phyloP scores from a whole-genome alignment of 306 rosid species.

The Luffa aegyptiaca region DNA sequence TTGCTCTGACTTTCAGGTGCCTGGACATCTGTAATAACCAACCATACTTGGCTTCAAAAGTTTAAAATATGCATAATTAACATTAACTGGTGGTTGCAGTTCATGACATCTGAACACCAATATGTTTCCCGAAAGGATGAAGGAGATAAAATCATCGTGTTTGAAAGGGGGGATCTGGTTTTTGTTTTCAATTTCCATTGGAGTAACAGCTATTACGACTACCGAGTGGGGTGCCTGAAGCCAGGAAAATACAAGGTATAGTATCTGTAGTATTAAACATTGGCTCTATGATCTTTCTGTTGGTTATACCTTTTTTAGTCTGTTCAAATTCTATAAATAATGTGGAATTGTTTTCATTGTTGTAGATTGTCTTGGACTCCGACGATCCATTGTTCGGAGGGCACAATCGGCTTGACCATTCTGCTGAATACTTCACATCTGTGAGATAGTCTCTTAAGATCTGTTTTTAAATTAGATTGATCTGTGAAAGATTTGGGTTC shows the following conservation, averaged over 20 bases:
- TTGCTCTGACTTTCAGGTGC: not conserved
- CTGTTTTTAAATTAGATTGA: not conserved
- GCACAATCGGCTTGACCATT: conserved; percentile 49
- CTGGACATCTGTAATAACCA: not conserved
- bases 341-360: not conserved
- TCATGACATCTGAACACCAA: conserved; percentile 86
- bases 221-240: conserved; percentile 71
- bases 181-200: conserved; percentile 97
- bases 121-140: conserved; percentile 76
- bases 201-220: conserved; percentile 73
- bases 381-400: conserved; percentile 70
- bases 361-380: conserved; percentile 76
- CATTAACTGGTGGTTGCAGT: conserved; percentile 44
- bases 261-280: conserved; percentile 1
- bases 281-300: not conserved
- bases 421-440: conserved; percentile 53
- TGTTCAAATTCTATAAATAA: not conserved
- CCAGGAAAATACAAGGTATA: conserved; percentile 89
- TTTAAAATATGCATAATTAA: not conserved
- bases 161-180: conserved; percentile 74
- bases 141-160: conserved; percentile 56
- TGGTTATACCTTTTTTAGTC: not conserved
- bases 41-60: not conserved
- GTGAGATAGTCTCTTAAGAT: conserved; percentile 29
- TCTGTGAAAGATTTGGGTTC: conserved; percentile 1